These are phyloP conservation scores for Physcia stellaris DNA, from an alignment of 495 filamentous ascomycete species.

Conservation along the genomic window DNA sequence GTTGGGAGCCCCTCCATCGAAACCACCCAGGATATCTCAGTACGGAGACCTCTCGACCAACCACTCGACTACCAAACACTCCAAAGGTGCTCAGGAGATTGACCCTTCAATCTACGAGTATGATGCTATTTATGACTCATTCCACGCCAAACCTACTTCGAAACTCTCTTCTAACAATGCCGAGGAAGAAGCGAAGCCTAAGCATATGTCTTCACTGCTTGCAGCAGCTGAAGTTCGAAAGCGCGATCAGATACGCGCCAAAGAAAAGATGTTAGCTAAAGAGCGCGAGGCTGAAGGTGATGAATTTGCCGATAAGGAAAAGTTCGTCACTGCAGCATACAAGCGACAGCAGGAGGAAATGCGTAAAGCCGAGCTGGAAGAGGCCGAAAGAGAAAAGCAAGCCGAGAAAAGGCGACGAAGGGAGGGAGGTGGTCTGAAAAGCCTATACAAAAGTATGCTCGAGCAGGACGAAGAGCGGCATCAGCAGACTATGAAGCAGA, in stretches of 20 bases:
- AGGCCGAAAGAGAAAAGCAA: conserved; percentile 52
- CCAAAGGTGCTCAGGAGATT: conserved; percentile 30
- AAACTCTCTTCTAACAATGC: conserved; percentile 13
- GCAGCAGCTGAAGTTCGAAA: conserved; percentile 76
- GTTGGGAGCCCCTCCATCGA: conserved; percentile 4
- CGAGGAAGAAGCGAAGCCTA: conserved; percentile 32
- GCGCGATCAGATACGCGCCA: conserved; percentile 73
- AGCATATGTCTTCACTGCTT: conserved; percentile 73
- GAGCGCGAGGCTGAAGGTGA: conserved; percentile 91
- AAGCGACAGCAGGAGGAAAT: conserved; percentile 85
- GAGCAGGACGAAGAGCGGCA: conserved; percentile 66
- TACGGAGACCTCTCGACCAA: conserved; percentile 38
- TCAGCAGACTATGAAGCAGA: conserved; percentile 49
- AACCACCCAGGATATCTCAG: conserved; percentile 15
- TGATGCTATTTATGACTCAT: conserved; percentile 39
- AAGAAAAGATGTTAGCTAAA: conserved; percentile 71
- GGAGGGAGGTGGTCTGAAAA: conserved; percentile 63
- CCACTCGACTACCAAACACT: conserved; percentile 33
- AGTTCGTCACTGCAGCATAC: conserved; percentile 93
- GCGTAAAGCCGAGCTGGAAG: conserved; percentile 65
- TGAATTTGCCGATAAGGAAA: conserved; percentile 88
- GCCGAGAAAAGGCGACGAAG: conserved; percentile 49
- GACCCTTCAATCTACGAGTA: conserved; percentile 45
- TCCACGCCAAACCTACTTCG: conserved; percentile 29
- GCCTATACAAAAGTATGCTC: conserved; percentile 75